phyloP scores from a whole-genome alignment of 1,139 yeast genomes.

The Candida sanyaensis region DNA sequence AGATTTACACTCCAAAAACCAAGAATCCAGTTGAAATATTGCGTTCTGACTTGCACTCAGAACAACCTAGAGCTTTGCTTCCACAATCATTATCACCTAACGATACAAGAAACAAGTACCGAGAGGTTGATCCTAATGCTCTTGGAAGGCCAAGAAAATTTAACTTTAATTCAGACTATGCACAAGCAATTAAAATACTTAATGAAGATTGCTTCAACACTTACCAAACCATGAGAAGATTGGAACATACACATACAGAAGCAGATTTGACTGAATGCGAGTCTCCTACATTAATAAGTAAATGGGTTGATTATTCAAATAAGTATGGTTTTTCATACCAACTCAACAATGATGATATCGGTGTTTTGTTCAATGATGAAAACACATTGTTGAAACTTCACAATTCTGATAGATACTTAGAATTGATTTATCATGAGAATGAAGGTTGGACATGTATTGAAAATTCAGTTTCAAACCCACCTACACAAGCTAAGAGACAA shows the following conservation, averaged over 20 bases:
- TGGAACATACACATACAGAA: conserved; percentile 30
- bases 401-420: conserved; percentile 64
- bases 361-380: conserved; percentile 87
- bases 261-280: conserved; percentile 42
- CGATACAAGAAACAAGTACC: conserved; percentile 84
- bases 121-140: conserved; percentile 57
- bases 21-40: conserved; percentile 71
- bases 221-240: conserved; percentile 42
- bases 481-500: conserved; percentile 65
- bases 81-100: conserved; percentile 94
- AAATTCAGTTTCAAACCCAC: conserved; percentile 56
- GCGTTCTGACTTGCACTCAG: conserved; percentile 69
- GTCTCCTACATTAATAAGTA: conserved; percentile 77
- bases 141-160: conserved; percentile 43
- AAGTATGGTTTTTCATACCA: conserved; percentile 96
- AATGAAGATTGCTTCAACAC: conserved; percentile 44
- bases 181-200: conserved; percentile 41
- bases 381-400: conserved; percentile 74
- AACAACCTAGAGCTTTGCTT: conserved; percentile 67
- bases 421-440: conserved; percentile 56
- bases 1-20: conserved; percentile 56
- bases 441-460: conserved; percentile 78
- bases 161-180: conserved; percentile 43
- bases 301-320: conserved; percentile 98
- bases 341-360: conserved; percentile 84